These are phyloP conservation scores for Silene coronaria DNA, from an alignment of 179 eudicot species.

Conservation along the genomic window DNA sequence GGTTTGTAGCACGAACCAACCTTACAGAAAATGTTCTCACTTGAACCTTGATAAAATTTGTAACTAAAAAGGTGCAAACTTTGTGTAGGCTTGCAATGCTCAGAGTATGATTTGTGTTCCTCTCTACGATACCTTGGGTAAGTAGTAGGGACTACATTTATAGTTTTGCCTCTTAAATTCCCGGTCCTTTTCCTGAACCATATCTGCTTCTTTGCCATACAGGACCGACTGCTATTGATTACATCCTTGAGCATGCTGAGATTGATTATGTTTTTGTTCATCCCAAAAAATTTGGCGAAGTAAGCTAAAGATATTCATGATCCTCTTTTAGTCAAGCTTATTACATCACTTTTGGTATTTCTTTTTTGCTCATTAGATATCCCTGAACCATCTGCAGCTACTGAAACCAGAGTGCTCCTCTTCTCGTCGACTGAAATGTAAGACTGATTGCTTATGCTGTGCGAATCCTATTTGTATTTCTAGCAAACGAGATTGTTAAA, in stretches of 20 bases:
- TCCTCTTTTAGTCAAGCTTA: not conserved
- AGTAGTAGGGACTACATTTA: not conserved
- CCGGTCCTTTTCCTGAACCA: not conserved
- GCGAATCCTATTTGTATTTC: not conserved
- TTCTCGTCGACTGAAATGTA: conserved; percentile 61
- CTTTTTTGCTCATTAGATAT: not conserved
- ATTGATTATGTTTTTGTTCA: conserved; percentile 79
- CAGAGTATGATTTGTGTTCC: conserved; percentile 92
- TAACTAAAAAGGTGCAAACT: not conserved
- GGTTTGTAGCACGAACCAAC: conserved; percentile 31
- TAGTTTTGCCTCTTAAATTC: not conserved
- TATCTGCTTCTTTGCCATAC: conserved; percentile 12
- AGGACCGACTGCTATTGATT: conserved; percentile 80
- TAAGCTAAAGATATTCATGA: conserved; percentile 30
- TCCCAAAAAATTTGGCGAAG: conserved; percentile 59
- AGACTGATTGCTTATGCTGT: conserved; percentile 18
- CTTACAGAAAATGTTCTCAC: not conserved
- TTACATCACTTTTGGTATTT: not conserved
- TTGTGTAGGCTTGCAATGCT: conserved; percentile 74
- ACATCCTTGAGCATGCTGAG: conserved; percentile 79
- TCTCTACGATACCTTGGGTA: conserved; percentile 93
- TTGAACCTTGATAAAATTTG: not conserved
- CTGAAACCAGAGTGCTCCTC: conserved; percentile 57
- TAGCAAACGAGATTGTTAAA: conserved; percentile 3
- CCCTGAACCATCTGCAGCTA: conserved; percentile 39